phyloP scores from a whole-genome alignment of 441 rosid genomes.

The Dalechampia spathulata region DNA sequence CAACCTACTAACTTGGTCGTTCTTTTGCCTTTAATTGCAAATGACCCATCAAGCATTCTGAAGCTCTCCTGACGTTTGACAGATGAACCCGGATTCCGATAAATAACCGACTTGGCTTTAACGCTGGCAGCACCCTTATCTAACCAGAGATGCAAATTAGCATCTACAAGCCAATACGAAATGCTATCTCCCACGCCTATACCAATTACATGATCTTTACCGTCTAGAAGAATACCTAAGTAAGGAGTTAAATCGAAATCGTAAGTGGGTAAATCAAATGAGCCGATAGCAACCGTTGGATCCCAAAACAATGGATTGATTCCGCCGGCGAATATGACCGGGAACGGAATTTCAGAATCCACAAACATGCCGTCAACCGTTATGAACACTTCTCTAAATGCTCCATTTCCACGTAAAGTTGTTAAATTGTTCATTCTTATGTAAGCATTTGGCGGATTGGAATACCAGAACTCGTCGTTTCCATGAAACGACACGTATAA shows the following conservation, averaged over 20 bases:
- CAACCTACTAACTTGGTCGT: slow-evolving; percentile 46
- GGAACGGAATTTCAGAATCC: slow-evolving; percentile 71
- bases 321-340: slow-evolving; percentile 78
- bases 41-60: slow-evolving; percentile 52
- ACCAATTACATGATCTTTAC: slow-evolving; percentile 45
- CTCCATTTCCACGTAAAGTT: slow-evolving; percentile 60
- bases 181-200: slow-evolving; percentile 50
- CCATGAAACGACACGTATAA: slow-evolving; percentile 73
- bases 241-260: slow-evolving; percentile 67
- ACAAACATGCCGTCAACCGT: slow-evolving; percentile 56
- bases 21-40: slow-evolving; percentile 42
- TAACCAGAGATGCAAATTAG: slow-evolving; percentile 80
- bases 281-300: slow-evolving; percentile 68
- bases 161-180: slow-evolving; percentile 79
- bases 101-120: slow-evolving; percentile 29
- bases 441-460: slow-evolving; percentile 70
- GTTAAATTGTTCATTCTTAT: slow-evolving; percentile 48
- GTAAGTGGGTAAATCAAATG: slow-evolving; percentile 63
- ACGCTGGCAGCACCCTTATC: slow-evolving; percentile 33
- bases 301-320: slow-evolving; percentile 84
- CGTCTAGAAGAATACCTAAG: slow-evolving; percentile 56
- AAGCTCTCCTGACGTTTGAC: slow-evolving; percentile 29
- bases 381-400: slow-evolving; percentile 59
- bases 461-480: slow-evolving; percentile 87
- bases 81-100: slow-evolving; percentile 24